Evolutionary conservation across 2,329 filamentous ascomycete species (phyloP).

Genomic region (Gyromitra esculenta): DNA sequence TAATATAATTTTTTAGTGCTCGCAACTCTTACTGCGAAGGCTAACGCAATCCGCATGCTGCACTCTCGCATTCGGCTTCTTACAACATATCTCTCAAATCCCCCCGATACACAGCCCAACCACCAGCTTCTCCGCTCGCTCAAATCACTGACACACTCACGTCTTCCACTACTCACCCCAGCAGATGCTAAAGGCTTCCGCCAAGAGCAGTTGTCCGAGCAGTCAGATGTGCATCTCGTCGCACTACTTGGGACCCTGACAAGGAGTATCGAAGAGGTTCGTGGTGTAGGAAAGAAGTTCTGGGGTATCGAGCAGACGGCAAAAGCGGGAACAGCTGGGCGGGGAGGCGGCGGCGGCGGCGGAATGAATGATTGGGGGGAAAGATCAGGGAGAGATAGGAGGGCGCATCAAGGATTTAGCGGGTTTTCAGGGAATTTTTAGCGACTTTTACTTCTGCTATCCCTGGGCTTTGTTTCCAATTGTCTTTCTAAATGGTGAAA

Average conservation of each 20-base stretch:
- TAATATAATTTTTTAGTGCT: slow-evolving; percentile 63
- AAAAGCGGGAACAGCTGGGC: slow-evolving; percentile 62
- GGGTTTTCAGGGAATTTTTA: background rate
- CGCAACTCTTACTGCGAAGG: slow-evolving; percentile 79
- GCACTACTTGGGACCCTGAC: slow-evolving; percentile 79
- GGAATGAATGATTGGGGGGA: slow-evolving; percentile 40
- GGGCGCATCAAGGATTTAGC: slow-evolving; percentile 22
- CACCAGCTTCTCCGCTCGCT: slow-evolving; percentile 86
- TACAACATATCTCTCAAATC: slow-evolving; percentile 73
- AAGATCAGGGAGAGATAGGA: slow-evolving; percentile 25
- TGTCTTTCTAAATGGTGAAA: slow-evolving; percentile 13
- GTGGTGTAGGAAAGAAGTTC: slow-evolving; percentile 80
- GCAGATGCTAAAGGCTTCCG: slow-evolving; percentile 73
- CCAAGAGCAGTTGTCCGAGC: slow-evolving; percentile 76
- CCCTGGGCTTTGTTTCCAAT: background rate
- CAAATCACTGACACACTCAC: slow-evolving; percentile 78
- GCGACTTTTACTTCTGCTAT: background rate
- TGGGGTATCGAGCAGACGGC: slow-evolving; percentile 60
- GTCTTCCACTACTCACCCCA: slow-evolving; percentile 82
- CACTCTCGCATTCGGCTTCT: slow-evolving; percentile 78
- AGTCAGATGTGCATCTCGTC: slow-evolving; percentile 84
- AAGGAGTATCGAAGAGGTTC: slow-evolving; percentile 74
- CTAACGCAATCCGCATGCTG: slow-evolving; percentile 94
- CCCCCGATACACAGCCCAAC: slow-evolving; percentile 61
- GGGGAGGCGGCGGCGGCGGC: slow-evolving; percentile 11